phyloP scores from a whole-genome alignment of 2,329 filamentous ascomycete genomes.

The Periconia macrospinosa region DNA sequence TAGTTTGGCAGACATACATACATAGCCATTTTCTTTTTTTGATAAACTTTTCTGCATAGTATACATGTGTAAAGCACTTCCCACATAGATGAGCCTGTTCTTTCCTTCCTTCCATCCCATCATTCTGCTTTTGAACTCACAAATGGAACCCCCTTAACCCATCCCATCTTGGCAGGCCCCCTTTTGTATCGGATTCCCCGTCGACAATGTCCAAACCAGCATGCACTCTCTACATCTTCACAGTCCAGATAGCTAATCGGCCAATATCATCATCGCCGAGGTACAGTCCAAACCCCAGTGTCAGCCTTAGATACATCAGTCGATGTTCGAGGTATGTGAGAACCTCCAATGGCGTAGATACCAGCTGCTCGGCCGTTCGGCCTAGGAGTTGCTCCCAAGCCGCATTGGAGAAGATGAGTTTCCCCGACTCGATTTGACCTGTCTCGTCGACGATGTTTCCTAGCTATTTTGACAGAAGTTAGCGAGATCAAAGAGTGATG shows the following conservation, averaged over 20 bases:
- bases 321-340: constrained; percentile 56
- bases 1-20: too few relatives aligned
- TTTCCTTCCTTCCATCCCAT: too few relatives aligned
- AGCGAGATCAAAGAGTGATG: not conserved
- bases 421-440: constrained; percentile 53
- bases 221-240: constrained; percentile 17
- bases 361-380: constrained; percentile 48
- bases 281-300: constrained; percentile 59
- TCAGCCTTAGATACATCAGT: constrained; percentile 56
- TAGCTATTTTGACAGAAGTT: constrained; percentile 27
- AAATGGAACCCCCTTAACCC: too few relatives aligned
- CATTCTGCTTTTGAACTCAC: too few relatives aligned
- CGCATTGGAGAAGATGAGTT: constrained; percentile 55
- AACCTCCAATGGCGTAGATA: constrained; percentile 40
- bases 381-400: constrained; percentile 59
- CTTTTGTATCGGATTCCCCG: too few relatives aligned
- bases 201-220: not conserved
- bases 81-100: too few relatives aligned
- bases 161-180: too few relatives aligned
- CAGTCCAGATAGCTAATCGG: constrained; percentile 36
- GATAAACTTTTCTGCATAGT: too few relatives aligned
- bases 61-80: too few relatives aligned
- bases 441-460: constrained; percentile 58
- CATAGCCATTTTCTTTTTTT: too few relatives aligned
- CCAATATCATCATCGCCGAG: constrained; percentile 34